Evolutionary conservation across 2,329 filamentous ascomycete species (phyloP).

Genomic region (Onygenales sp.): DNA sequence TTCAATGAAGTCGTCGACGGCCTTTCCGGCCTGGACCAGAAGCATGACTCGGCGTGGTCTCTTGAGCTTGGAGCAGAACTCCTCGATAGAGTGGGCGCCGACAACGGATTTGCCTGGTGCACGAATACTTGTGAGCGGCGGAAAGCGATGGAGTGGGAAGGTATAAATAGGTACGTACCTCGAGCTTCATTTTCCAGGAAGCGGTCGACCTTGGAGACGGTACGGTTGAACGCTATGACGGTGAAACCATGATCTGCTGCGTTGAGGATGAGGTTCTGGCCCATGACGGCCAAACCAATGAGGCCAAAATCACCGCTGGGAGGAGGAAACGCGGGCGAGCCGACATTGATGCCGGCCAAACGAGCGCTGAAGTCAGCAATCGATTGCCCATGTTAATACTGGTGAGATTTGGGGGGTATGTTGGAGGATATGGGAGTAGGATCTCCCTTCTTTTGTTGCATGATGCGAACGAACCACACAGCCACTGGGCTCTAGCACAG

Average conservation of each 20-base stretch:
- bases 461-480: background rate
- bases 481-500: background rate
- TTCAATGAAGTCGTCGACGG: constrained; percentile 98
- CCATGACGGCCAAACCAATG: constrained; percentile 86
- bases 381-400: background rate
- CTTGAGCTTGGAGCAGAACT: constrained; percentile 96
- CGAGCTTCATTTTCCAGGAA: constrained; percentile 88
- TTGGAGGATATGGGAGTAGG: background rate
- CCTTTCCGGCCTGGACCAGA: constrained; percentile 95
- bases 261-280: constrained; percentile 82
- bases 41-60: constrained; percentile 95
- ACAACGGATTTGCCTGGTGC: constrained; percentile 74
- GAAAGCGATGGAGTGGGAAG: background rate
- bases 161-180: constrained; percentile 37
- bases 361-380: constrained; percentile 30
- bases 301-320: constrained; percentile 78
- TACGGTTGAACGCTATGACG: constrained; percentile 97
- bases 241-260: constrained; percentile 90
- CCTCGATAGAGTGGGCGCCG: constrained; percentile 85
- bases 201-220: constrained; percentile 92
- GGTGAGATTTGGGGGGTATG: background rate
- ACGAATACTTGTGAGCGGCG: constrained; percentile 27
- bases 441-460: background rate
- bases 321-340: constrained; percentile 46
- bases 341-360: constrained; percentile 64